Base-by-base conservation (phyloP, 345 rosid species). In the Salix arbutifolia region DNA sequence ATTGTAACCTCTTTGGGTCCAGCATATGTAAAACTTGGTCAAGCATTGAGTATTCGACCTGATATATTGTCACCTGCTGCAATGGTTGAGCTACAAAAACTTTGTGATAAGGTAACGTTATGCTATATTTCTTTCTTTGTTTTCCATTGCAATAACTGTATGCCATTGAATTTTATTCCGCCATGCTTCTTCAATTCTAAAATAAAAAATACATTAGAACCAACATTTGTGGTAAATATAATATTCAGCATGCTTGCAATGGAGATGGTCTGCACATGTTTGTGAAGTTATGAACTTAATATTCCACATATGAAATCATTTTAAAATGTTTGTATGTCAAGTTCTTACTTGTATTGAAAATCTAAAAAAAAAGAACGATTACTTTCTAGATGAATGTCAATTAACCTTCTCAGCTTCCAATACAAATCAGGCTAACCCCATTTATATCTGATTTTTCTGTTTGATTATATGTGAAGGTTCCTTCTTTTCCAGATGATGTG, bases 1-100 rank as follows among this genome's bases (percentile, higher is more conserved):
- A 95, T 95, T 66, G 97, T 95, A 25, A 95, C 99, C 73, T 92
- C 99, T 18, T 85, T 95, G 92, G 99, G 99, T 81, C 99, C 99
- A 81, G 97, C 99, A 10, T 95, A 93, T 76, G 90, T 95, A 71
- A 95, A 95, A 83, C 97, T 95, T 79, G 99, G 99, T 79, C 99
- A 95, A 82, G 99, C 99, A 79, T 84, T 95, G 83, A 95, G 99
- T 83, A 95, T 95, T 80, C 95, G 99, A 42, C 99, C 97, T 9
- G 99, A 95, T 84, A 93, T 95, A 68, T 79, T 95, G 83, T 95
- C 99, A 21, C 99, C 99, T 30, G 90, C 61, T 65, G 99, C 97
- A 18, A 95, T 95, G 99, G 81, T 60, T 46, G 99, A 95, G 90
- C 90, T 95, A 83, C 99, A 95, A 81, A 95, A 92, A 89, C 96